Conservation (phyloP, 495 filamentous ascomycete genomes). For the Tuber umbilicatum region DNA sequence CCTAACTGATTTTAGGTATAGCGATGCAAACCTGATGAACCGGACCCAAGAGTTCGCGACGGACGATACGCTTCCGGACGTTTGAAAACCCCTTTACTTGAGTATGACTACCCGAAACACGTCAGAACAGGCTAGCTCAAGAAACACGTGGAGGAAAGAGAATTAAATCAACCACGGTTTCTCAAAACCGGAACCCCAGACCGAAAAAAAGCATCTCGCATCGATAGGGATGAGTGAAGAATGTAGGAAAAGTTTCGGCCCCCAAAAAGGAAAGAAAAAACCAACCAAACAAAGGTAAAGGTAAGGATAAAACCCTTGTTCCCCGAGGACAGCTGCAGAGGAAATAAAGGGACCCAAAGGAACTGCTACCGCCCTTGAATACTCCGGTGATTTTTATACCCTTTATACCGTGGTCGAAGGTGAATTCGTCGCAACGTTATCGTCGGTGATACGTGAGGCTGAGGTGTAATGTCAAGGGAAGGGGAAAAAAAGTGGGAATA, state of each 20-base stretch:
- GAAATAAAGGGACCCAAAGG: not conserved
- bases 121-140: slow-evolving; percentile 37
- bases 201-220: not conserved
- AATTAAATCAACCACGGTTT: slow-evolving; percentile 32
- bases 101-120: slow-evolving; percentile 35
- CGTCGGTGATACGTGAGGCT: slow-evolving; percentile 15
- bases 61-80: slow-evolving; percentile 24
- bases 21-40: slow-evolving; percentile 19
- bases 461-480: slow-evolving; percentile 20
- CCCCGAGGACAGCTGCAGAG: not conserved
- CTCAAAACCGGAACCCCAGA: not conserved
- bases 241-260: slow-evolving; percentile 17
- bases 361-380: slow-evolving; percentile 15
- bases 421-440: slow-evolving; percentile 22
- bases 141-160: slow-evolving; percentile 37
- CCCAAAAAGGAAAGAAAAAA: slow-evolving; percentile 16
- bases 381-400: slow-evolving; percentile 22
- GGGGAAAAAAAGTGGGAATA: slow-evolving; percentile 4
- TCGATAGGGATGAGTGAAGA: slow-evolving; percentile 15
- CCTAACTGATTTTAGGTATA: slow-evolving; percentile 16
- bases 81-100: slow-evolving; percentile 33
- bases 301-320: not conserved
- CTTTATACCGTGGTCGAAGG: slow-evolving; percentile 16
- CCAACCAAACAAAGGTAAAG: slow-evolving; percentile 9
- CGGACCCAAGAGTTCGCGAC: slow-evolving; percentile 23